Conservation (phyloP, 805 yeast species). For the Barnettozyma wickerhamii region DNA sequence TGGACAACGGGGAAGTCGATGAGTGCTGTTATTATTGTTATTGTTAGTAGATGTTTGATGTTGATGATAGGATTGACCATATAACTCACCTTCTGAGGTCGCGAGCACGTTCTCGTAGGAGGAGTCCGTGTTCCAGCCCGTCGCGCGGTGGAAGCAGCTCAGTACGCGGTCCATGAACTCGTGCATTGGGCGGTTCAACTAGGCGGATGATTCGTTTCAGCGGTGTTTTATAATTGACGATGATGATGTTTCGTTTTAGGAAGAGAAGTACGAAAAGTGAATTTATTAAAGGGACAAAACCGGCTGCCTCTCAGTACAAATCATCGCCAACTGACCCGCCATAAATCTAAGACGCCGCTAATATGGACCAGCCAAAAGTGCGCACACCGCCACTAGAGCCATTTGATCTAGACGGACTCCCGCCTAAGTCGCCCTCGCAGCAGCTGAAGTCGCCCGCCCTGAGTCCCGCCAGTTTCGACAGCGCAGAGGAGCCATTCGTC, state of each 20-base stretch:
- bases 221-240: no score
- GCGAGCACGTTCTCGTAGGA: conserved; percentile 71
- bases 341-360: no score
- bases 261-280: no score
- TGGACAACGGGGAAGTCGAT: conserved; percentile 71
- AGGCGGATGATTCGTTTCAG: no score
- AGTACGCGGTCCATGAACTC: conserved; percentile 85
- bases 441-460: neutral
- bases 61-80: conserved; percentile 22
- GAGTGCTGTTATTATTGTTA: conserved; percentile 35
- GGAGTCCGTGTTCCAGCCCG: conserved; percentile 78
- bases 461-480: neutral
- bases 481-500: neutral
- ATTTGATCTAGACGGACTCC: neutral
- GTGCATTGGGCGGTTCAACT: no score
- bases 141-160: conserved; percentile 60
- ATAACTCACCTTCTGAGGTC: conserved; percentile 43
- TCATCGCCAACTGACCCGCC: neutral
- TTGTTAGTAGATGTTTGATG: neutral
- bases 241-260: no score
- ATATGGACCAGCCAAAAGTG: neutral
- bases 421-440: neutral
- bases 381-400: neutral
- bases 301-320: neutral
- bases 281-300: no score